These are phyloP conservation scores for Testicularia cyperi DNA, from an alignment of 1,284 basidiomycete genomes.

Conservation along the genomic window DNA sequence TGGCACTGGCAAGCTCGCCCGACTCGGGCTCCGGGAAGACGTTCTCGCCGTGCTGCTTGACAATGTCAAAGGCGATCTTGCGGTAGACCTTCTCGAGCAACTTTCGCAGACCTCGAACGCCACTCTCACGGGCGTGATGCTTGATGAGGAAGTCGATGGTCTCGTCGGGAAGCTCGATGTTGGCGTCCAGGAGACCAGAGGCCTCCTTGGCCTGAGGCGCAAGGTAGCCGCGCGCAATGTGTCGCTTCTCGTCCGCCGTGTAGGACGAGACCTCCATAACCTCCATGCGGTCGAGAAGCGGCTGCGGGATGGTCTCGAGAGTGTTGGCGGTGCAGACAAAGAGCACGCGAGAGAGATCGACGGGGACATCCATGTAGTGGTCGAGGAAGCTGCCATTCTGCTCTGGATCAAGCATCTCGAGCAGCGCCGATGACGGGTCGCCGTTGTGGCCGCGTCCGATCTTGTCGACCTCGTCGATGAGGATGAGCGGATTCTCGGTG, in stretches of 20 bases:
- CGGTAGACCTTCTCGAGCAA: slow-evolving; percentile 80
- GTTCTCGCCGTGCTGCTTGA: slow-evolving; percentile 86
- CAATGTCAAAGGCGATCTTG: slow-evolving; percentile 90
- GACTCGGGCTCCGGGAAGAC: slow-evolving; percentile 72
- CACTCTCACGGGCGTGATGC: slow-evolving; percentile 95
- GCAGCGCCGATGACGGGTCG: slow-evolving; percentile 86
- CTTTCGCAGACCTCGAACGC: slow-evolving; percentile 62
- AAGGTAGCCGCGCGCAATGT: slow-evolving; percentile 88
- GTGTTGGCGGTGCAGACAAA: slow-evolving; percentile 82
- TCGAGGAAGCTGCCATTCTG: slow-evolving; percentile 95
- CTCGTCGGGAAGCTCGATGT: slow-evolving; percentile 53
- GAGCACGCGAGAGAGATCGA: slow-evolving; percentile 90
- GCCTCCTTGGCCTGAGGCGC: slow-evolving; percentile 92
- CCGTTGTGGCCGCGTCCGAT: slow-evolving; percentile 92
- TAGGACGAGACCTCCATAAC: slow-evolving; percentile 86
- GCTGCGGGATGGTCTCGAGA: slow-evolving; percentile 93
- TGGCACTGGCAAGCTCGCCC: slow-evolving; percentile 58
- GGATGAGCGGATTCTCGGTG: slow-evolving; percentile 85
- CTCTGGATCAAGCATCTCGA: slow-evolving; percentile 98
- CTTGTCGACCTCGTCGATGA: slow-evolving; percentile 99
- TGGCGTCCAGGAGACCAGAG: slow-evolving; percentile 69
- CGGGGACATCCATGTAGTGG: slow-evolving; percentile 96
- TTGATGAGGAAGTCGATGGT: slow-evolving; percentile 89
- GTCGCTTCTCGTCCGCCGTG: slow-evolving; percentile 91
- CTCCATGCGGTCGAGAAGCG: slow-evolving; percentile 85